Base-by-base conservation (phyloP, 108 stramenopile species). In the Cyclotella baltica region DNA sequence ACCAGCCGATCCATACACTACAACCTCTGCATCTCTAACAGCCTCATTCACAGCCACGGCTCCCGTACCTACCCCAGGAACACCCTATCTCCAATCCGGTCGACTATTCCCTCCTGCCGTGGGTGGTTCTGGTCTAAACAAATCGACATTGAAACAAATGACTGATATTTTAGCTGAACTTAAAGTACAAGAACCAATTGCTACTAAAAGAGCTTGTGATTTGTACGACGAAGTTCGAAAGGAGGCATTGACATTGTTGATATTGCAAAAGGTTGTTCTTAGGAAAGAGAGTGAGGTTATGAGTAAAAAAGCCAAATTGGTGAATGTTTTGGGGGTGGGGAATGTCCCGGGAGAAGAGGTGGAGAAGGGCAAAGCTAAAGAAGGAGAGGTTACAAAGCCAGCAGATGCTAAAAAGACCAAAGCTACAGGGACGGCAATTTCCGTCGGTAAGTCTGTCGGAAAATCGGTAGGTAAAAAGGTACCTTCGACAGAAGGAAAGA, bases 61-160 rank as follows among this genome's bases (percentile, higher is more conserved):
- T 15, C 93, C 96, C 3, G 78, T 87, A 13, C 93, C 96, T 1
- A 88, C 85, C 65, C 82, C 92, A 19, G 85, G 85, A 59, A 89
- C 87, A 52, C 96, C 96, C 1, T 97, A 93, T 76, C 76, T 97
- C 29, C 93, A 95, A 81, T 95, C 93, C 8, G 90, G 90, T n/a
- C 78, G 96, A 19, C 68, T 95, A 55, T 81, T 80, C 52, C 81
- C 85, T n/a, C 96, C 96, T 25, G 86, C 88, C 5, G 89, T 88
- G 46, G 96, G 93, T 33, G 65, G 75, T 37, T 38, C 64, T 15
- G 91, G 92, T 13, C 57, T 97, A 48, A 93, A 88, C 72, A 93
- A 92, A 58, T 70, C 80, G 22, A 84, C 92, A 8, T 71, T 97
- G 80, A 87, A 89, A 23, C 86, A 89, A 30, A 93, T 97, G 94